Evolutionary conservation across 441 rosid species (phyloP).

Genomic region (Theobroma grandiflorum): DNA sequence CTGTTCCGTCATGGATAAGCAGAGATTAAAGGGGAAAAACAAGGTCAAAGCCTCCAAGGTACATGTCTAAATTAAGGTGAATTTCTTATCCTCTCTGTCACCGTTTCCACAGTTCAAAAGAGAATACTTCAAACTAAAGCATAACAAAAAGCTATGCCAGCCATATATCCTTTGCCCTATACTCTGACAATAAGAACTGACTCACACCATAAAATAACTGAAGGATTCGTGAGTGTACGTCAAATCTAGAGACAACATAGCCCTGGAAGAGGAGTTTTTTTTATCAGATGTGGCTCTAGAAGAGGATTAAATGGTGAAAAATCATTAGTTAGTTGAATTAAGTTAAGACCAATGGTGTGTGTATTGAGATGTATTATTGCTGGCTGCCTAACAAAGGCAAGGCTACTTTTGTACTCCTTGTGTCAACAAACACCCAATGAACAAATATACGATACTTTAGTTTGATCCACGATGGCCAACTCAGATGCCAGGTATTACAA

Average conservation of each 20-base stretch:
- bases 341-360: not conserved
- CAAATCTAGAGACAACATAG: not conserved
- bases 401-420: constrained; percentile 12
- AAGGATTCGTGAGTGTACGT: too few relatives aligned
- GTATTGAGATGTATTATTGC: not conserved
- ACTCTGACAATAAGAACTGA: not conserved
- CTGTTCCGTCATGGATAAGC: constrained; percentile 47
- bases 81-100: not conserved
- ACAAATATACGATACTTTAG: not conserved
- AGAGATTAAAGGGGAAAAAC: constrained; percentile 12
- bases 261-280: not conserved
- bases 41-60: not conserved
- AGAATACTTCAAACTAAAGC: not conserved
- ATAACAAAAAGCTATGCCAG: not conserved
- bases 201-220: not conserved
- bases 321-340: not conserved
- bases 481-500: constrained; percentile 16
- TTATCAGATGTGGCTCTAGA: not conserved
- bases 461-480: constrained; percentile 5
- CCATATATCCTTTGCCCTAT: not conserved
- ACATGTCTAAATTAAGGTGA: not conserved
- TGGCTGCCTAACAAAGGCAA: not conserved
- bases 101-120: not conserved
- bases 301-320: not conserved
- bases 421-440: constrained; percentile 3